phyloP scores from a whole-genome alignment of 2,329 filamentous ascomycete species.

The Aspergillus japonicus region DNA sequence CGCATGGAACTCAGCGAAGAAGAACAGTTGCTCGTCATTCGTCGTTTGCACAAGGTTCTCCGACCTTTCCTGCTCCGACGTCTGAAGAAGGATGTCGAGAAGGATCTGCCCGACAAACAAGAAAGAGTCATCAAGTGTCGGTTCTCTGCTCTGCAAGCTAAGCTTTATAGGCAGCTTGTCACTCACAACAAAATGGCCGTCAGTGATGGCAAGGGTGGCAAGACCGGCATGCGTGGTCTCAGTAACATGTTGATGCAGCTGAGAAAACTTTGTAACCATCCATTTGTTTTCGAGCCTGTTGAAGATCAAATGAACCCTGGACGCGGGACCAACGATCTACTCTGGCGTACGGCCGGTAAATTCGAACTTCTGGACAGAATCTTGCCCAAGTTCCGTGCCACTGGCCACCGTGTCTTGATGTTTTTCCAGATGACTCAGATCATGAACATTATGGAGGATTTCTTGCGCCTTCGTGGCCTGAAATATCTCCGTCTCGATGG shows the following conservation, averaged over 20 bases:
- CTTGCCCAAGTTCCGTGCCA: conserved; percentile 86
- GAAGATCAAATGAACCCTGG: conserved; percentile 96
- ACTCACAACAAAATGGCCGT: conserved; percentile 93
- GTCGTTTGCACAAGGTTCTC: conserved; percentile 95
- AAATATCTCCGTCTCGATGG: conserved; percentile 91
- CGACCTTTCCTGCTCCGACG: conserved; percentile 95
- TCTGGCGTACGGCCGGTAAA: conserved; percentile 96
- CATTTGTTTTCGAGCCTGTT: conserved; percentile 96
- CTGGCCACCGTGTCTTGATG: conserved; percentile 94
- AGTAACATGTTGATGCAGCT: conserved; percentile 99
- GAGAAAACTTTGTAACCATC: conserved; percentile 97
- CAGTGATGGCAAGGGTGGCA: conserved; percentile 91
- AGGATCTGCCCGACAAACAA: conserved; percentile 97
- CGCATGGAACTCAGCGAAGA: conserved; percentile 99
- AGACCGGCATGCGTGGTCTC: conserved; percentile 87
- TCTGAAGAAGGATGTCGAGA: conserved; percentile 99
- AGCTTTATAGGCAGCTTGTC: conserved; percentile 95
- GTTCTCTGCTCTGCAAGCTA: conserved; percentile 89
- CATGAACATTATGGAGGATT: conserved; percentile 99
- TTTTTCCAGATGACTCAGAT: conserved; percentile 99
- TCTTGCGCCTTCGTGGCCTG: conserved; percentile 77
- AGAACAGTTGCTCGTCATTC: conserved; percentile 97
- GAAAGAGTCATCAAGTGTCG: conserved; percentile 99
- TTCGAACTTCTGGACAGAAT: conserved; percentile 93
- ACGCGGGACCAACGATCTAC: conserved; percentile 81